A percentile compares a stretch with the other conserved stretches of the same genome.
phyloP scores from a whole-genome alignment of 352 stramenopile genomes.

The Globisporangium okanoganense region DNA sequence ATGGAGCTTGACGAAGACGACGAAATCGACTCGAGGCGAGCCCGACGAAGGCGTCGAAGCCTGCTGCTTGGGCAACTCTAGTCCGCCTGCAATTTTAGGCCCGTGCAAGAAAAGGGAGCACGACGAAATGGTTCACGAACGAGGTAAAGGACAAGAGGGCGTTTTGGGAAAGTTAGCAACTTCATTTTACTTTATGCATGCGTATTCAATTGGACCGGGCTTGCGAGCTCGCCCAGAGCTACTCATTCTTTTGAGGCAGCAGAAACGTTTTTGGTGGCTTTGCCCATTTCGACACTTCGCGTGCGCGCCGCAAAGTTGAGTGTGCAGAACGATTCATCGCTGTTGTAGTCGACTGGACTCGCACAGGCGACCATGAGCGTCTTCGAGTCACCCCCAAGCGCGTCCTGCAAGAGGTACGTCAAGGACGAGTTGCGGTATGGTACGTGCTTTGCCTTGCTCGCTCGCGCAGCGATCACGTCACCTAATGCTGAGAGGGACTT shows the following conservation, averaged over 20 bases:
- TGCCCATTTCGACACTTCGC: conserved; percentile 88
- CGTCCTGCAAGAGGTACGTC: conserved; percentile 93
- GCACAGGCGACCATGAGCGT: conserved; percentile 92
- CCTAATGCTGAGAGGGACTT: conserved; percentile 94
- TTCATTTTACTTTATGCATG: conserved; percentile 11
- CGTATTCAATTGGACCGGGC: not conserved
- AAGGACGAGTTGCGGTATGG: conserved; percentile 94
- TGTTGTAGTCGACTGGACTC: conserved; percentile 90
- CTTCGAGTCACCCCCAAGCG: conserved; percentile 88
- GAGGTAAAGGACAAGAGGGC: not conserved
- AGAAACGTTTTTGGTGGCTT: conserved; percentile 80
- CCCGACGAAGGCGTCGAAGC: conserved; percentile 25
- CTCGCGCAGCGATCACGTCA: conserved; percentile 93
- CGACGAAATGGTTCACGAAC: not conserved
- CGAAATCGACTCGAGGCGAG: conserved; percentile 28
- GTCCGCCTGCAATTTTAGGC: no score
- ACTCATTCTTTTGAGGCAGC: conserved; percentile 23
- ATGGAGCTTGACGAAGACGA: conserved; percentile 17
- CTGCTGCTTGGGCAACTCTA: conserved; percentile 3
- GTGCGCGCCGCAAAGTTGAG: conserved; percentile 89
- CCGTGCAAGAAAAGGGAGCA: conserved; percentile 1
- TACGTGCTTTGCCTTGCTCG: conserved; percentile 89
- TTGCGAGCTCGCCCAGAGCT: not conserved
- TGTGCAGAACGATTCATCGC: conserved; percentile 90
- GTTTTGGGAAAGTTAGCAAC: not conserved